Base-by-base conservation (phyloP, 495 filamentous ascomycete genomes). In the Tricharina praecox region DNA sequence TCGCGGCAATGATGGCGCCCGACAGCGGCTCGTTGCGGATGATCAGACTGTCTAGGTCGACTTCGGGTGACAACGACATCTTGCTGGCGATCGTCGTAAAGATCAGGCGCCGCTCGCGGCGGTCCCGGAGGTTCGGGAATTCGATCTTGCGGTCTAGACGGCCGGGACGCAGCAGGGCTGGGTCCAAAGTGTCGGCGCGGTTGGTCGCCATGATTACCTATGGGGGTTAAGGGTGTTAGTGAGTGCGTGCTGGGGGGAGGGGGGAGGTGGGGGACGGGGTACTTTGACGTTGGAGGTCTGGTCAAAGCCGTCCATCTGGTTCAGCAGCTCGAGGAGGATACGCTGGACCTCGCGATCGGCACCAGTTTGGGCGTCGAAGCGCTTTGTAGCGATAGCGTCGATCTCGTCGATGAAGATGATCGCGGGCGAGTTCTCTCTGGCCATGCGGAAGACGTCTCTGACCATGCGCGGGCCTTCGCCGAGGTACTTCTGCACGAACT, bases 371-470 rank as follows among this genome's bases (percentile, higher is more conserved):
- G 92, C 90, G 59, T 97, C 90, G 65, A 97, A 96, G 60, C 90
- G 92, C 68, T 96, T 96, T 24, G 90, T 96, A 33, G 90, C 90
- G 62, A 97, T 96, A 48, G 90, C 92, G 62, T 97, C 90, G 54
- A 97, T 96, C 63, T 97, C 90, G 63, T 97, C 90, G 63, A 97
- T 97, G 72, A 97, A 97, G 64, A 97, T 97, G 62, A 97, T 97
- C 30, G 88, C 80, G 1, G 90, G 90, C 0, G 86, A 85, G 68
- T 97, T 96, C 68, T 97, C 90, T 26, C 90, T 80, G 4, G 90
- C 90, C 90, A 97, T 97, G 42, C 92, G 76, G 76, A 97, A 97
- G 18, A 97, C 92, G 62, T 97, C 90, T 53, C 90, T 84, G 44
- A 97, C 90, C 90, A 97, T 97, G 49, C 90, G 84, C 15, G 87